Evolutionary conservation across 2,329 filamentous ascomycete species (phyloP).

Genomic region (Colletotrichum costaricense): DNA sequence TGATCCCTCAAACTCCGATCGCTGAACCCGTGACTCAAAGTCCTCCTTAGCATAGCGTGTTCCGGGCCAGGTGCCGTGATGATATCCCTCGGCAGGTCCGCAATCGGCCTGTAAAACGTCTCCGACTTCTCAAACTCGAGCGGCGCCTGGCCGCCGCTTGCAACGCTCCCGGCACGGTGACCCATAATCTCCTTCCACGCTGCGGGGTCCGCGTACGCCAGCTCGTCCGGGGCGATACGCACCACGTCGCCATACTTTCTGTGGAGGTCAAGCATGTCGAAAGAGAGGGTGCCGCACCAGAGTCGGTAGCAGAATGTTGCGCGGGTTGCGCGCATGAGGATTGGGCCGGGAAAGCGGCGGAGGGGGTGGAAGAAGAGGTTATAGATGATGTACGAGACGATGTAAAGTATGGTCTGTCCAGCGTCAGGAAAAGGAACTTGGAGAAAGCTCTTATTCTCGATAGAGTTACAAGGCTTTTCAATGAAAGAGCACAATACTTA

Average conservation of each 20-base stretch:
- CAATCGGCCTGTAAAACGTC: slow-evolving; percentile 20
- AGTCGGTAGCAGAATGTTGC: slow-evolving; percentile 3
- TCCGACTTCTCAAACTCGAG: slow-evolving; percentile 23
- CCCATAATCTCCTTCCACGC: slow-evolving; percentile 56
- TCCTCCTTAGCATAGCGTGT: slow-evolving; percentile 30
- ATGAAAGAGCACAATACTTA: neutral
- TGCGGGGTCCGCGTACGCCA: slow-evolving; percentile 52
- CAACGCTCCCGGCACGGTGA: slow-evolving; percentile 26
- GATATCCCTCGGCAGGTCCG: slow-evolving; percentile 22
- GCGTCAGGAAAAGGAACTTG: neutral
- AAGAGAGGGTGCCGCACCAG: slow-evolving; percentile 8
- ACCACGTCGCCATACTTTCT: slow-evolving; percentile 56
- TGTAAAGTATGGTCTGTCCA: slow-evolving; percentile 9
- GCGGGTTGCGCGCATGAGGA: slow-evolving; percentile 18
- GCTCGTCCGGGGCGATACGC: slow-evolving; percentile 57
- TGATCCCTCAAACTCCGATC: slow-evolving; percentile 40
- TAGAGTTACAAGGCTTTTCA: neutral
- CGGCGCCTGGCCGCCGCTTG: neutral
- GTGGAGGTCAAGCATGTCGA: slow-evolving; percentile 40
- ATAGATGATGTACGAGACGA: slow-evolving; percentile 37
- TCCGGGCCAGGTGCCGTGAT: slow-evolving; percentile 32
- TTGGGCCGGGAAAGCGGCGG: slow-evolving; percentile 44
- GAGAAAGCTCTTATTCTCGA: too few species aligned
- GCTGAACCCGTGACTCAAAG: slow-evolving; percentile 39
- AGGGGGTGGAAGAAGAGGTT: slow-evolving; percentile 50